These are phyloP conservation scores for Neofusicoccum sp. DNA, from an alignment of 2,329 filamentous ascomycete species.

Conservation along the genomic window DNA sequence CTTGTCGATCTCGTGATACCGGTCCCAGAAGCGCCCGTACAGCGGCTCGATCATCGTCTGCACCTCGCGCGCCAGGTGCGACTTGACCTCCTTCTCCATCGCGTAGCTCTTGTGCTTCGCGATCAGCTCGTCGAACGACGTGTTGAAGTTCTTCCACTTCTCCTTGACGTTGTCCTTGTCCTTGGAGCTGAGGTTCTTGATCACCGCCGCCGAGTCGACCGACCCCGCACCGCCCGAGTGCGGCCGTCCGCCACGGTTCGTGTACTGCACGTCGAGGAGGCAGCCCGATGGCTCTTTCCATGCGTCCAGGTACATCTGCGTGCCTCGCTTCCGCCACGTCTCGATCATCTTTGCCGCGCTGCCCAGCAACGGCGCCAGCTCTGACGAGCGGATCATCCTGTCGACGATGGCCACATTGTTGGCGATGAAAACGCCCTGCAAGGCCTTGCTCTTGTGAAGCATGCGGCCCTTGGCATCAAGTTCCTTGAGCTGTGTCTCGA, in stretches of 20 bases:
- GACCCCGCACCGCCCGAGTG: slow-evolving; percentile 49
- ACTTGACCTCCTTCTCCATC: slow-evolving; percentile 89
- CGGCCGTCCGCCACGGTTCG: slow-evolving; percentile 70
- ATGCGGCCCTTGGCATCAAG: slow-evolving; percentile 72
- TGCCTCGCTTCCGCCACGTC: slow-evolving; percentile 82
- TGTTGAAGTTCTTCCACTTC: slow-evolving; percentile 92
- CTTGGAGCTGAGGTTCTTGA: slow-evolving; percentile 81
- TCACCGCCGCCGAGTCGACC: slow-evolving; percentile 75
- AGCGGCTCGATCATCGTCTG: slow-evolving; percentile 90
- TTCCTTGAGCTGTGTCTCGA: slow-evolving; percentile 73
- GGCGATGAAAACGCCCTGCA: slow-evolving; percentile 84
- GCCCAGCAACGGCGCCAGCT: slow-evolving; percentile 68
- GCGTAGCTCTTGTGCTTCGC: slow-evolving; percentile 74
- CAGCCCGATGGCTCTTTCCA: slow-evolving; percentile 87
- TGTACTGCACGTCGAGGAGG: slow-evolving; percentile 85
- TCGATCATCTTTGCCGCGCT: slow-evolving; percentile 68
- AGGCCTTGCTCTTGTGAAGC: slow-evolving; percentile 72
- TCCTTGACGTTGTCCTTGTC: slow-evolving; percentile 96
- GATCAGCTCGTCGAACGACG: slow-evolving; percentile 85
- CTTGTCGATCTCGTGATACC: slow-evolving; percentile 96
- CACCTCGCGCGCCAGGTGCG: slow-evolving; percentile 77
- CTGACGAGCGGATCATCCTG: slow-evolving; percentile 77
- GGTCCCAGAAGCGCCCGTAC: slow-evolving; percentile 93
- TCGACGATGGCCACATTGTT: slow-evolving; percentile 85
- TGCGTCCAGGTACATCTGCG: slow-evolving; percentile 74